Conservation (phyloP, 352 stramenopile genomes). For the Lagenidium sp. region DNA sequence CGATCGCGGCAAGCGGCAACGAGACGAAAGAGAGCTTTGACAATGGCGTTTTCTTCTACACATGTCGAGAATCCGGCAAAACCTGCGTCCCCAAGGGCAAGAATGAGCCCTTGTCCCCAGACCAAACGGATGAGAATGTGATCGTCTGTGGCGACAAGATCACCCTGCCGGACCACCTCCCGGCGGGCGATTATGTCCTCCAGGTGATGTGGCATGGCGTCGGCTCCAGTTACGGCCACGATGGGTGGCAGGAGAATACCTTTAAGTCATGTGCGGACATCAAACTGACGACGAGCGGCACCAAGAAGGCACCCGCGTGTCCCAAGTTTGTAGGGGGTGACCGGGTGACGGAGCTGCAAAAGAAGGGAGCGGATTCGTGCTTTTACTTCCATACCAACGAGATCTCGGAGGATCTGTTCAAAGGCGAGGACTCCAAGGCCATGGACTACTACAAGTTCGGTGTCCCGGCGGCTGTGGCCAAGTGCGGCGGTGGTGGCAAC, state of each 20-base stretch:
- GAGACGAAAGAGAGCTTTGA: conserved; percentile 29
- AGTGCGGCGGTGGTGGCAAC: conserved; percentile 22
- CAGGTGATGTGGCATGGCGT: conserved; percentile 46
- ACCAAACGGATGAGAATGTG: conserved; percentile 21
- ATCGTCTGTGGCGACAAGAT: conserved; percentile 40
- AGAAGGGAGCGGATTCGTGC: conserved; percentile 26
- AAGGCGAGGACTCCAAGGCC: conserved; percentile 30
- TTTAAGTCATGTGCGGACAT: conserved; percentile 52
- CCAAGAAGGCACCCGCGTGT: conserved; percentile 21
- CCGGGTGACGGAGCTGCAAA: conserved; percentile 33
- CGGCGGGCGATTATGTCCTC: conserved; percentile 41
- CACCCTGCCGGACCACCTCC: conserved; percentile 32
- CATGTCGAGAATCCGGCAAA: conserved; percentile 37
- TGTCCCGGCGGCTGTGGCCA: conserved; percentile 28
- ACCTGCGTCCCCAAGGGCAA: conserved; percentile 29
- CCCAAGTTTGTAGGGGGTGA: conserved; percentile 41
- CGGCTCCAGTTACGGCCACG: conserved; percentile 40
- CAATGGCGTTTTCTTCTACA: conserved; percentile 45
- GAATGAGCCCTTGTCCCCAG: conserved; percentile 29
- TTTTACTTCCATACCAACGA: conserved; percentile 56
- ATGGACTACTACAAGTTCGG: conserved; percentile 40
- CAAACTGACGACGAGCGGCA: conserved; percentile 26
- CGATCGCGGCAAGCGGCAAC: conserved; percentile 21
- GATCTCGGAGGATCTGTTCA: conserved; percentile 27
- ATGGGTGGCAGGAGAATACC: conserved; percentile 33